Evolutionary conservation across 2,329 filamentous ascomycete species (phyloP).

Genomic region (Penicillium sp.): DNA sequence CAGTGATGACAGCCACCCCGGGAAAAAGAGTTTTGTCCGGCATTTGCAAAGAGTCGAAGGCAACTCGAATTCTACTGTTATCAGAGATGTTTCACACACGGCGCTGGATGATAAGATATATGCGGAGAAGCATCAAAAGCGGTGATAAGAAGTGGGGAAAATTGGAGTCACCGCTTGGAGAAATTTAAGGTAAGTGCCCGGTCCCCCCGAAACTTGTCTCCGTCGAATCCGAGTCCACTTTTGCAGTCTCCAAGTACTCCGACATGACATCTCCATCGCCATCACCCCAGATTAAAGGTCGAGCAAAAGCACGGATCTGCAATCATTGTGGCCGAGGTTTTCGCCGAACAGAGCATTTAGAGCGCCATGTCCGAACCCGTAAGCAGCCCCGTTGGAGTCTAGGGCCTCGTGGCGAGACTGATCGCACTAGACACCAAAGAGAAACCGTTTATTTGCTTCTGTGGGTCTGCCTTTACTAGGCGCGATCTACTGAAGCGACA

Average conservation of each 20-base stretch:
- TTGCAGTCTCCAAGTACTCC: constrained; percentile 27
- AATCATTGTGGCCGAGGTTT: constrained; percentile 36
- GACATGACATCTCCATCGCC: constrained; percentile 31
- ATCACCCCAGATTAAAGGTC: constrained; percentile 27
- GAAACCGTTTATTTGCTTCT: constrained; percentile 38
- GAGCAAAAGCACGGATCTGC: constrained; percentile 34
- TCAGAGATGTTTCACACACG: no score
- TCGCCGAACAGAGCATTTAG: constrained; percentile 36
- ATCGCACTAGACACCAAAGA: constrained; percentile 34
- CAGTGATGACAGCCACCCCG: constrained; percentile 50
- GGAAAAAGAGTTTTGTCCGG: constrained; percentile 33
- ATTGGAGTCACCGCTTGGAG: constrained; percentile 25
- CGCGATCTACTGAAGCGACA: constrained; percentile 37
- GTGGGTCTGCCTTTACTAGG: constrained; percentile 37
- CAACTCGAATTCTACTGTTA: neutral
- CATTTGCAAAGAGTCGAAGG: neutral
- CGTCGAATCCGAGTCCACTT: constrained; percentile 11
- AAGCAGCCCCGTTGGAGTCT: constrained; percentile 18
- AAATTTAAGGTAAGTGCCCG: neutral
- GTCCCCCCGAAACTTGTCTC: constrained; percentile 1
- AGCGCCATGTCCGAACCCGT: constrained; percentile 39
- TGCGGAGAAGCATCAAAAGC: neutral
- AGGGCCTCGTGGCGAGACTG: constrained; percentile 6
- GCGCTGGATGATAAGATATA: neutral
- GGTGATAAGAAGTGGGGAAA: neutral